These are phyloP conservation scores for Mucor saturninus DNA, from an alignment of 371 early-diverging fungal species.

Conservation along the genomic window DNA sequence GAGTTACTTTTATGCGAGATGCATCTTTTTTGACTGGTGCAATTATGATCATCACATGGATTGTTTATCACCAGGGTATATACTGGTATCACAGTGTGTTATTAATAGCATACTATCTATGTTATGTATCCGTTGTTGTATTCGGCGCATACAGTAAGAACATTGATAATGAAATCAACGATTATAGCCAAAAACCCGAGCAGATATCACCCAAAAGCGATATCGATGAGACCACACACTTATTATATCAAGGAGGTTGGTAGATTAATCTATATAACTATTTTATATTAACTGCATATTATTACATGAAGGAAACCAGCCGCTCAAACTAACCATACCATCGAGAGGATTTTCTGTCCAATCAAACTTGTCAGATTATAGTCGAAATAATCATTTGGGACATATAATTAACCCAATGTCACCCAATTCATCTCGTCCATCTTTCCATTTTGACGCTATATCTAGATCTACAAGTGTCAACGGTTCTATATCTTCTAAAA, in stretches of 20 bases:
- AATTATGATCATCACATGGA: slow-evolving; percentile 60
- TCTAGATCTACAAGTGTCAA: slow-evolving; percentile 38
- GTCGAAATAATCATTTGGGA: slow-evolving; percentile 31
- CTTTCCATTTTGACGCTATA: slow-evolving; percentile 31
- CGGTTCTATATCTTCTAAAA: slow-evolving; percentile 33
- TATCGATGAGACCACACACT: slow-evolving; percentile 10
- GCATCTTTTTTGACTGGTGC: slow-evolving; percentile 72
- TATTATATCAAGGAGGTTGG: slow-evolving; percentile 4
- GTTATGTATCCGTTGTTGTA: slow-evolving; percentile 61
- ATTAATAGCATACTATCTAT: slow-evolving; percentile 58
- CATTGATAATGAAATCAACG: background rate
- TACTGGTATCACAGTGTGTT: slow-evolving; percentile 63
- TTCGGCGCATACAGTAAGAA: slow-evolving; percentile 26
- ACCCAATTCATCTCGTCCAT: slow-evolving; percentile 30
- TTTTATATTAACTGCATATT: background rate
- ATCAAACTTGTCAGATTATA: slow-evolving; percentile 26
- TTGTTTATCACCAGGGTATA: slow-evolving; percentile 66
- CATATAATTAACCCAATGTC: slow-evolving; percentile 43
- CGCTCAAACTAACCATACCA: slow-evolving; percentile 38
- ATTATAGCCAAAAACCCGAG: background rate
- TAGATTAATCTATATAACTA: background rate
- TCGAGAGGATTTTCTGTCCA: slow-evolving; percentile 27
- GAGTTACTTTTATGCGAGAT: slow-evolving; percentile 73
- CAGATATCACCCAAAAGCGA: background rate
- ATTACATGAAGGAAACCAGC: slow-evolving; percentile 16